A percentile compares a stretch with the other conserved stretches of the same genome.
phyloP scores from a whole-genome alignment of 2,329 filamentous ascomycete genomes.

The Trichoderma polysporum region DNA sequence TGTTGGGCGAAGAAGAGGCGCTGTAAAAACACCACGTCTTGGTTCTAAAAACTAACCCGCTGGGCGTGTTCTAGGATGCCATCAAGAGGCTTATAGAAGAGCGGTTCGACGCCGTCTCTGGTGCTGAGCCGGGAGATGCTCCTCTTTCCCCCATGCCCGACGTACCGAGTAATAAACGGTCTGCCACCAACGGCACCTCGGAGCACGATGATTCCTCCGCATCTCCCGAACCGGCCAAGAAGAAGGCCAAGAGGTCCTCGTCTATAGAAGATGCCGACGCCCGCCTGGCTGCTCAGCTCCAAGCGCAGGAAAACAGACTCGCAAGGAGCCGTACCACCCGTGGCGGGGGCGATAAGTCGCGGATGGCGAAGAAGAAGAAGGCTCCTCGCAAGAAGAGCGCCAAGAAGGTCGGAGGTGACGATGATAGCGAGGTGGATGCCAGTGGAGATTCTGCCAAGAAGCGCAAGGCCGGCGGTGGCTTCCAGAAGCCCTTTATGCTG shows the following conservation, averaged over 20 bases:
- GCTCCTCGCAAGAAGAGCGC: constrained; percentile 69
- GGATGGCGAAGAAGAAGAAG: constrained; percentile 64
- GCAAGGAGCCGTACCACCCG: constrained; percentile 70
- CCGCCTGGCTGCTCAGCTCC: constrained; percentile 79
- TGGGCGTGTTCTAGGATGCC: constrained; percentile 49
- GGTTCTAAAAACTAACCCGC: constrained; percentile 2
- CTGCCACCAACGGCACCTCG: constrained; percentile 36
- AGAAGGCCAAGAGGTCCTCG: constrained; percentile 66
- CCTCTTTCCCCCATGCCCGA: constrained; percentile 36
- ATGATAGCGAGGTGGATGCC: constrained; percentile 74
- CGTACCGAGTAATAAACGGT: constrained; percentile 37
- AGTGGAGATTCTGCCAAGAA: constrained; percentile 62
- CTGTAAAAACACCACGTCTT: background rate
- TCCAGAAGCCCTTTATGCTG: constrained; percentile 82
- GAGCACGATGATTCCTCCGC: constrained; percentile 46
- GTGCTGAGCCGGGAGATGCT: constrained; percentile 45
- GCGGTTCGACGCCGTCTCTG: constrained; percentile 69
- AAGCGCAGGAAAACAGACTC: constrained; percentile 84
- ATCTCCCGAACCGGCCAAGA: constrained; percentile 49
- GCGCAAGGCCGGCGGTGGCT: constrained; percentile 86
- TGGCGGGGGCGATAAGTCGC: constrained; percentile 63
- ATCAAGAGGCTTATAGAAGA: constrained; percentile 72
- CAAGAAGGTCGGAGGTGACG: constrained; percentile 72
- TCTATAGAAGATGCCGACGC: constrained; percentile 75
- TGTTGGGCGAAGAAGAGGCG: background rate